Base-by-base conservation (phyloP, 768 basidiomycete genomes). In the Lactarius akahatsu region DNA sequence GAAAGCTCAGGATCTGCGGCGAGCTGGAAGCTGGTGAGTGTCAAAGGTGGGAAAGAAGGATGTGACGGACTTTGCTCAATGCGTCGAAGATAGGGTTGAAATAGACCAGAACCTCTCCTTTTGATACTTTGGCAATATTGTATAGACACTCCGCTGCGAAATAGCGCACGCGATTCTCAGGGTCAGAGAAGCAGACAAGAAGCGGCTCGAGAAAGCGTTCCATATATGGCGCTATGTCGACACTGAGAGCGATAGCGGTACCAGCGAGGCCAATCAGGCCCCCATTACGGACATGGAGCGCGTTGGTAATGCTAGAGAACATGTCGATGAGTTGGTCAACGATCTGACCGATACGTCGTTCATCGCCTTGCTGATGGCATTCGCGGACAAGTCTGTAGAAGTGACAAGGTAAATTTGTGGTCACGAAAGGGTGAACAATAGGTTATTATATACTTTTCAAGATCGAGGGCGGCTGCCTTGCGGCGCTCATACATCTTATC, bases 71-170 rank as follows among this genome's bases (percentile, higher is more conserved):
- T 82, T 98, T 98, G 82, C 93, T 95, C 68, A 98, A 82, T 1
- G 95, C 91, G 77, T 98, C 97, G 72, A 99, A 99, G 63, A 98
- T 94, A 64, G 96, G 94, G 74, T 99, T 99, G 80, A 98, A 99
- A 75, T 96, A 97, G 16, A 98, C 87, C 64, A 99, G 80, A 38
- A 98, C 89, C 76, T 98, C 96, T 45, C 96, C 97, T 73, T 97
- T 96, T 38, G 95, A 96, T 18, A 97, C 96, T 77, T 96, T 94
- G 32, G 92, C 93, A 69, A 99, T 96, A 78, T 99, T 99, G 80
- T 99, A 99, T 69, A 99, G 79, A 73, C 95, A 96, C 75, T 99
- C 97, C 30, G 94, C 96, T 6, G 96, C 96, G 80, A 97, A 98
- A 78, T 98, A 99, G 54, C 94, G 86, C 67, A 98, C 94, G 74